Conservation (phyloP, 352 stramenopile genomes). For the Pythium plurisporium region DNA sequence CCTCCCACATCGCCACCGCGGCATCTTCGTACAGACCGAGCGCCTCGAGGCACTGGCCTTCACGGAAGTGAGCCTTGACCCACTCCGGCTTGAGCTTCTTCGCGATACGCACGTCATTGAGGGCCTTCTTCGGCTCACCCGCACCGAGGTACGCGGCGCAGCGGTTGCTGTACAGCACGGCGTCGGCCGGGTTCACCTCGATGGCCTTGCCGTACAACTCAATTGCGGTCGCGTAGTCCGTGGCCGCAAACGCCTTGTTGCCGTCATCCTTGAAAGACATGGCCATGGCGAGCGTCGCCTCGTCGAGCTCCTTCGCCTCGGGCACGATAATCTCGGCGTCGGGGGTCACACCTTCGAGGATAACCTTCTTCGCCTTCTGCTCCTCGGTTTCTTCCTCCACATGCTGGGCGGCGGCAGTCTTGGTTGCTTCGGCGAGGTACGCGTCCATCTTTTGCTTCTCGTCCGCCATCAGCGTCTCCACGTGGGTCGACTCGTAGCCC, state of each 20-base stretch:
- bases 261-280: conserved; percentile 83
- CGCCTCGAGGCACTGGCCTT: conserved; percentile 77
- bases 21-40: conserved; percentile 72
- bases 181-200: conserved; percentile 79
- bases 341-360: neutral
- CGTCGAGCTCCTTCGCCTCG: conserved; percentile 22
- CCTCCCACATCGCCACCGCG: conserved; percentile 64
- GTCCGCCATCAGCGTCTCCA: conserved; percentile 51
- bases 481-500: conserved; percentile 49
- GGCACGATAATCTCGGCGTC: neutral
- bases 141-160: conserved; percentile 74
- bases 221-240: conserved; percentile 59
- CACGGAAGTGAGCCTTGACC: conserved; percentile 80
- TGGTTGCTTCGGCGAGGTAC: conserved; percentile 47
- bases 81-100: conserved; percentile 82
- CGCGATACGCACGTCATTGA: conserved; percentile 71
- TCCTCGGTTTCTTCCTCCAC: conserved; percentile 35
- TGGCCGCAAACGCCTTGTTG: conserved; percentile 63
- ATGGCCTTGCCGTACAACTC: conserved; percentile 84
- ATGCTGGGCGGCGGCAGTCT: conserved; percentile 33
- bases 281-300: conserved; percentile 65
- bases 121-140: conserved; percentile 52
- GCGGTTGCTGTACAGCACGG: conserved; percentile 85
- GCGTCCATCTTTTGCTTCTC: conserved; percentile 63
- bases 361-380: conserved; percentile 26